A percentile compares a stretch with the other conserved stretches of the same genome.
phyloP scores from a whole-genome alignment of 2,329 filamentous ascomycete genomes.

The Hirsutella thompsonii region DNA sequence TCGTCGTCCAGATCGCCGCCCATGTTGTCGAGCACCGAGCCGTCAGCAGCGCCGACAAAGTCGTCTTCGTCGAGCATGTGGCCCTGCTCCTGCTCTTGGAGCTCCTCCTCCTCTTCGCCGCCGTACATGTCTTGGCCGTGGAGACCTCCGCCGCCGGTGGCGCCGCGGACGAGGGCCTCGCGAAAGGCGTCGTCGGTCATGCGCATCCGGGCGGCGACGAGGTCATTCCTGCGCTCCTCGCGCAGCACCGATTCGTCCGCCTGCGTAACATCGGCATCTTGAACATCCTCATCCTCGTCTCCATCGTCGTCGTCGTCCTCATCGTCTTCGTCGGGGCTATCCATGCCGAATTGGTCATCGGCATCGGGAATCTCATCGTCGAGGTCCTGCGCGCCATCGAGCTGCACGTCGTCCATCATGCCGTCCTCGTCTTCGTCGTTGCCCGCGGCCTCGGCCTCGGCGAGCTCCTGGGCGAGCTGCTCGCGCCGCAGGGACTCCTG shows the following conservation, averaged over 20 bases:
- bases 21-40: conserved; percentile 32
- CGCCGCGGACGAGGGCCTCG: conserved; percentile 40
- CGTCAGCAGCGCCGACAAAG: conserved; percentile 24
- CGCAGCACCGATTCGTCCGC: conserved; percentile 23
- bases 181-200: conserved; percentile 50
- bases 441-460: conserved; percentile 41
- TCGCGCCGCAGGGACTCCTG: conserved; percentile 61
- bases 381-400: conserved; percentile 45
- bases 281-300: conserved; percentile 27
- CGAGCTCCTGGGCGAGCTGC: conserved; percentile 59
- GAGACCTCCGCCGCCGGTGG: conserved; percentile 32
- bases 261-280: conserved; percentile 16
- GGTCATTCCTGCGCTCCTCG: conserved; percentile 32
- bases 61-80: conserved; percentile 53
- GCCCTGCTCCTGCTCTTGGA: conserved; percentile 41
- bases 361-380: conserved; percentile 65
- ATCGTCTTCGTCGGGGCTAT: conserved; percentile 27
- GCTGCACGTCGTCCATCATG: conserved; percentile 42
- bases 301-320: conserved; percentile 26
- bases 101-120: conserved; percentile 31
- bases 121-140: conserved; percentile 41
- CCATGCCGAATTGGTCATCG: conserved; percentile 37
- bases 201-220: conserved; percentile 37
- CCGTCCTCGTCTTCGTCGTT: too few relatives aligned
- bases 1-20: conserved; percentile 60